Conservation (phyloP, 2,329 filamentous ascomycete genomes). For the Blastomyces emzantsi region DNA sequence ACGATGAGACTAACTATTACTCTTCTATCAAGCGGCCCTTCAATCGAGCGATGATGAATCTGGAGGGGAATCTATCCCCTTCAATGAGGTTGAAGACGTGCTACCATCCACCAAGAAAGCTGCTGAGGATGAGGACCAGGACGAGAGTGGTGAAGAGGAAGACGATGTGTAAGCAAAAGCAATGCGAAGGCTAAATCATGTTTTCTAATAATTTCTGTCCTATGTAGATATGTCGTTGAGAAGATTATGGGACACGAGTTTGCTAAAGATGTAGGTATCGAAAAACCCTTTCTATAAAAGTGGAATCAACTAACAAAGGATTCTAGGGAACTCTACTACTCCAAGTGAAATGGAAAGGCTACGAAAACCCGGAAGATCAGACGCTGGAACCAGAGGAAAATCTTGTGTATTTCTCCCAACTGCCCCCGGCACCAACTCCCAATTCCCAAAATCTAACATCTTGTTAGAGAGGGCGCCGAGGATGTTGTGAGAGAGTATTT, state of each 20-base stretch:
- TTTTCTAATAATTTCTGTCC: neutral
- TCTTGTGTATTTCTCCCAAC: slow-evolving; percentile 19
- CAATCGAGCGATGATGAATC: slow-evolving; percentile 26
- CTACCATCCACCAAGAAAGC: slow-evolving; percentile 13
- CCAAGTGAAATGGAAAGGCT: slow-evolving; percentile 42
- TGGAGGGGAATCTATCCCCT: slow-evolving; percentile 31
- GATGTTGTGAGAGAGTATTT: slow-evolving; percentile 37
- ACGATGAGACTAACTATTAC: slow-evolving; percentile 1
- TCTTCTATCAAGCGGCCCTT: slow-evolving; percentile 9
- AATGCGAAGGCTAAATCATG: slow-evolving; percentile 3
- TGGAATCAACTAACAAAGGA: slow-evolving; percentile 10
- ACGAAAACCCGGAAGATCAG: slow-evolving; percentile 34
- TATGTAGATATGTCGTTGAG: slow-evolving; percentile 34
- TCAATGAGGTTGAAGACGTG: slow-evolving; percentile 23
- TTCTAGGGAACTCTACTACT: slow-evolving; percentile 31
- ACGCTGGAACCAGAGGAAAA: slow-evolving; percentile 41
- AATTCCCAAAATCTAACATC: slow-evolving; percentile 15
- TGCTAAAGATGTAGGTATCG: slow-evolving; percentile 26
- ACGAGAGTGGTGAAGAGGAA: slow-evolving; percentile 25
- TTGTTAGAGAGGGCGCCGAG: slow-evolving; percentile 30
- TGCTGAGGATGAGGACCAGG: slow-evolving; percentile 17
- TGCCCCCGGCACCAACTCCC: neutral
- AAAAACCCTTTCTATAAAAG: slow-evolving; percentile 8
- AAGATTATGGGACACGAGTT: slow-evolving; percentile 32
- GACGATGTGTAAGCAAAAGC: slow-evolving; percentile 29